Evolutionary conservation across 2,329 filamentous ascomycete genomes (phyloP), one percentile per base, ranked within the genome.

Genomic region (Xylaria sp.): DNA sequence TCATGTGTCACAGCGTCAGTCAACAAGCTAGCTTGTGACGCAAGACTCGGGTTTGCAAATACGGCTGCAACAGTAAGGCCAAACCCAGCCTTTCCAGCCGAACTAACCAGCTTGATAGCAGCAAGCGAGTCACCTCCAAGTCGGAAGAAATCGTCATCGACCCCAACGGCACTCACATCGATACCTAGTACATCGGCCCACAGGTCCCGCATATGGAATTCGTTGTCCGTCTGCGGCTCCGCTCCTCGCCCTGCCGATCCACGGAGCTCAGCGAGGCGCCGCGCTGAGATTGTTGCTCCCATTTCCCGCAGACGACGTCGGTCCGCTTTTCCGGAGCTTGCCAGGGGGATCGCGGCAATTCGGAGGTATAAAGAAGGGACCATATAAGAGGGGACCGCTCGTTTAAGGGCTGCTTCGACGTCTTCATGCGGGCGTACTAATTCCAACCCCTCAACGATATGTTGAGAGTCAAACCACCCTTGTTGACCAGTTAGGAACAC

Each of bases 61-160:
- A 46, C 14, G 8, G 23, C 43, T 28, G 43, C 43, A 46, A 46
- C 43, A 15, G 43, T 46, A 14, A 46, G 43, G 28, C 19, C 43
- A 28, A 25, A 46, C 11, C 43, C 23, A 28, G 14, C 43, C 21
- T 46, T 28, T 28, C 43, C 21, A 28, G 12, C 28, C 21, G 21
- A 21, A 14, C 43, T 28, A 46, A 28, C 23, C n/a, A 58, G 28
- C 25, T 19, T 14, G 19, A 58, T 58, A 4, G 56, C 56, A 1
- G n/a, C 8, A 3, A 58, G 4, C 9, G 56, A 58, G 31, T 58
- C 47, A 9, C 56, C 56, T 14, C 56, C 56, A 4, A 52, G 17
- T 8, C 25, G 19, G 7, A 46, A 23, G 19, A 58, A 58, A 9
- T 50, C 19, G 9, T 25, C 33, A 11, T 49, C 23, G 8, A 14